A percentile compares a stretch with the other conserved stretches of the same genome.
phyloP scores from a whole-genome alignment of 2,329 filamentous ascomycete genomes.

The Amesomyces nigricolor region DNA sequence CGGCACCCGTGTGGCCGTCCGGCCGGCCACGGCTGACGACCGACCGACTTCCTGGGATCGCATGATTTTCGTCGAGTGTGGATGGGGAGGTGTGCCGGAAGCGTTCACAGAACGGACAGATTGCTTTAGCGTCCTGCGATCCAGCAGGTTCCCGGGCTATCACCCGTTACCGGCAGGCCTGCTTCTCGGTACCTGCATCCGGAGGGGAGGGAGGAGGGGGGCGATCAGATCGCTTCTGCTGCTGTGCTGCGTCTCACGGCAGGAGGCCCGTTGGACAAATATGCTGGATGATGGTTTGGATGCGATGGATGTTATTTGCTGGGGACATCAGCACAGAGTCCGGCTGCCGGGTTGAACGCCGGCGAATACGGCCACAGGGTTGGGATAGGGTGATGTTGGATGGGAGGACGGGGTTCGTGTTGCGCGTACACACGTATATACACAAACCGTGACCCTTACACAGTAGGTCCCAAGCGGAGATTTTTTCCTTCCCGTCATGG shows the following conservation, averaged over 20 bases:
- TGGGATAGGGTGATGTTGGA: too few species aligned
- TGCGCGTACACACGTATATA: background rate
- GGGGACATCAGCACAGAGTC: background rate
- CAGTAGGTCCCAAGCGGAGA: background rate
- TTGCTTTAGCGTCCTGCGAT: slow-evolving; percentile 1
- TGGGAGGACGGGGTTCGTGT: background rate
- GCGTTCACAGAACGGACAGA: background rate
- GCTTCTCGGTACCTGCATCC: slow-evolving; percentile 14
- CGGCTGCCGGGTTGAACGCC: background rate
- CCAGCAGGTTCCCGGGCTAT: slow-evolving; percentile 4
- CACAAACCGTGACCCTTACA: too few species aligned
- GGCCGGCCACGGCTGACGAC: background rate
- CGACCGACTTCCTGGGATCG: background rate
- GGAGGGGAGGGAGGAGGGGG: background rate
- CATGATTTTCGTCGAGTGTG: background rate
- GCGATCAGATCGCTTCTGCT: background rate
- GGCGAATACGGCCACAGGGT: background rate
- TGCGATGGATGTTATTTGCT: background rate
- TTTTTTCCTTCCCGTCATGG: background rate
- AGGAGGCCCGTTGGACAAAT: slow-evolving; percentile 2
- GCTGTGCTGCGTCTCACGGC: slow-evolving; percentile 12
- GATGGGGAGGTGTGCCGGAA: background rate
- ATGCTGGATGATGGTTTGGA: too few species aligned
- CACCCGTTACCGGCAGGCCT: background rate
- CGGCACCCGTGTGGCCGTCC: background rate